Evolutionary conservation across 2,329 filamentous ascomycete species (phyloP).

Genomic region (Didymella keratinophila): DNA sequence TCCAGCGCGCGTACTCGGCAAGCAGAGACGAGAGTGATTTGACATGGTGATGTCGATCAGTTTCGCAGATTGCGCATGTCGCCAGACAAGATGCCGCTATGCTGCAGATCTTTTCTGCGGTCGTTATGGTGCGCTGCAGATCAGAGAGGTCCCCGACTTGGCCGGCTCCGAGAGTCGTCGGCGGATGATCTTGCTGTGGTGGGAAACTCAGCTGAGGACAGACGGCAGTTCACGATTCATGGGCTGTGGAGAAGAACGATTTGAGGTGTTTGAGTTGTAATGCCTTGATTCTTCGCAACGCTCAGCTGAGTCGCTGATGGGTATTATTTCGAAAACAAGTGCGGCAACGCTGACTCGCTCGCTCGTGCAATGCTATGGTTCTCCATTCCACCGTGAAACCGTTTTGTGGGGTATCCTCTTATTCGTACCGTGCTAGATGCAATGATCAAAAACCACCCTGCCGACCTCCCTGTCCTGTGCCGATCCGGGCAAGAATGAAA

Average conservation of each 20-base stretch:
- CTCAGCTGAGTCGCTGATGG: constrained; percentile 9
- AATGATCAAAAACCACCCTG: constrained; percentile 2
- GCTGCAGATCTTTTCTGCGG: constrained; percentile 11
- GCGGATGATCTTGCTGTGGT: constrained; percentile 14
- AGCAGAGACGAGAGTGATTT: constrained; percentile 6
- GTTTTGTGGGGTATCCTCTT: constrained; percentile 22
- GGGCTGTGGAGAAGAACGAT: constrained; percentile 1
- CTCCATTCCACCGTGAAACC: constrained; percentile 20
- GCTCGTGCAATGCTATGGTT: constrained; percentile 12
- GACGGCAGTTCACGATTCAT: constrained; percentile 1
- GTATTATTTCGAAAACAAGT: constrained; percentile 5
- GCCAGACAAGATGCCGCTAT: constrained; percentile 14
- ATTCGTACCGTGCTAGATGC: constrained; percentile 14
- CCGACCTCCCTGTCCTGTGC: background rate
- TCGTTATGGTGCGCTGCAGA: constrained; percentile 13
- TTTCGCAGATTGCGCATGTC: constrained; percentile 15
- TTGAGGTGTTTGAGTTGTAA: constrained; percentile 9
- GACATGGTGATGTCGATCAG: constrained; percentile 12
- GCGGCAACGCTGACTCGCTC: constrained; percentile 15
- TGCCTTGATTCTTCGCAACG: constrained; percentile 6
- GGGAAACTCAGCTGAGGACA: constrained; percentile 8
- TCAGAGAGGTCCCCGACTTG: constrained; percentile 9
- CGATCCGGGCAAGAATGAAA: constrained; percentile 13
- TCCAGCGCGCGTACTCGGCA: background rate
- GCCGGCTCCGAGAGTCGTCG: background rate